A percentile compares a stretch with the other conserved stretches of the same genome.
Conservation (phyloP, 306 rosid genomes). For the Citrullus amarus region DNA sequence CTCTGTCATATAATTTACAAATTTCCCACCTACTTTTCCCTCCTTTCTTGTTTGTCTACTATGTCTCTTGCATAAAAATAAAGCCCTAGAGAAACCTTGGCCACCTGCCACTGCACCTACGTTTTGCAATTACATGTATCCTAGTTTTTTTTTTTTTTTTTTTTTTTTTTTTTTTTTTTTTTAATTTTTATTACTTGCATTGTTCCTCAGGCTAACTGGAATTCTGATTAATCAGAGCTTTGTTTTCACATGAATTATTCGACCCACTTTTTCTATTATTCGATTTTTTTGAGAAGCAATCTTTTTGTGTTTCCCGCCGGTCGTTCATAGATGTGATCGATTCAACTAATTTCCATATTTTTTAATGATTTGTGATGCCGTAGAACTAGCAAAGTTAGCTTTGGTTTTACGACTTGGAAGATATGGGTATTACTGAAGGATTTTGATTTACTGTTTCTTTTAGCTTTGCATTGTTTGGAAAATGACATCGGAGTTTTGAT, state of each 20-base stretch:
- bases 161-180: too few relatives aligned
- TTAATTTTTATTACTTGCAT: background rate
- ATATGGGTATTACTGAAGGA: background rate
- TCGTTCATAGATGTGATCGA: background rate
- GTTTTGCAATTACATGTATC: background rate
- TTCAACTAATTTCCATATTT: background rate
- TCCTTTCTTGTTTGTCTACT: background rate
- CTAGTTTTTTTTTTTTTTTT: background rate
- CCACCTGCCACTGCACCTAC: background rate
- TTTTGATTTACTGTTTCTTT: background rate
- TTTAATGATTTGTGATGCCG: background rate
- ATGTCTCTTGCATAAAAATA: background rate
- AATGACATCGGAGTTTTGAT: conserved; percentile 22
- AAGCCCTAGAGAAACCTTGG: conserved; percentile 28
- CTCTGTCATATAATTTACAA: background rate
- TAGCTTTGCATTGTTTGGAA: background rate
- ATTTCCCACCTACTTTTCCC: background rate
- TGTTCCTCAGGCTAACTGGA: conserved; percentile 4
- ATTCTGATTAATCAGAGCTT: conserved; percentile 11
- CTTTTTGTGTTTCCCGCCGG: background rate
- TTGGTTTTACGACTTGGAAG: background rate
- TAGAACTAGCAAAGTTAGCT: background rate
- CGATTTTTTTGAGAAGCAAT: background rate
- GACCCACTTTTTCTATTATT: background rate
- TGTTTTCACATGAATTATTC: background rate